Conservation (phyloP, 805 yeast genomes). For the Wickerhamiella bombiphila region DNA sequence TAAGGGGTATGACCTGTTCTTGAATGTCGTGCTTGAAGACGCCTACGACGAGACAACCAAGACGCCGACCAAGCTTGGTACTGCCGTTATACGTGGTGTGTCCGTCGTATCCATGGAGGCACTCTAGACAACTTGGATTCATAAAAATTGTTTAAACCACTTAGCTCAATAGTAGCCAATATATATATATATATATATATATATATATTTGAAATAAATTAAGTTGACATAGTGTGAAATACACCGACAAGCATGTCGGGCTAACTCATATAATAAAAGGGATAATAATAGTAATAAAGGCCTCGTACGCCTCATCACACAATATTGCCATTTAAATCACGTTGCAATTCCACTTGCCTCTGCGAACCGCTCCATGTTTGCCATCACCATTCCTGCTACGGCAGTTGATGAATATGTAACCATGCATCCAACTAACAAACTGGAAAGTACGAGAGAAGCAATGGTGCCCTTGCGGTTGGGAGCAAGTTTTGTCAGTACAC, state of each 20-base stretch:
- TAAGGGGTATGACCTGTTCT: slow-evolving; percentile 70
- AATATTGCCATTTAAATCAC: not conserved
- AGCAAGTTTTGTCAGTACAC: slow-evolving; percentile 44
- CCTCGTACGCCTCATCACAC: no score
- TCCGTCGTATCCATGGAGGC: slow-evolving; percentile 61
- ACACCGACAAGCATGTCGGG: no score
- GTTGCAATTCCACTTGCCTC: not conserved
- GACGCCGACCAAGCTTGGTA: slow-evolving; percentile 44
- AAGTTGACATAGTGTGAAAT: no score
- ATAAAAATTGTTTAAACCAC: no score
- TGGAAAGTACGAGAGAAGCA: slow-evolving; percentile 32
- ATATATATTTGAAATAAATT: no score
- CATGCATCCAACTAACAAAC: slow-evolving; percentile 38
- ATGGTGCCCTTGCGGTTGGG: slow-evolving; percentile 36
- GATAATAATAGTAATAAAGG: no score
- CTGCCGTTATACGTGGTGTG: slow-evolving; percentile 61
- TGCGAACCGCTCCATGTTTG: slow-evolving; percentile 27
- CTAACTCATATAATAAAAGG: no score
- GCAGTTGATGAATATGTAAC: slow-evolving; percentile 43
- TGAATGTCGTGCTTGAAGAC: slow-evolving; percentile 57
- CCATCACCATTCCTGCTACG: slow-evolving; percentile 49
- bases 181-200: no score
- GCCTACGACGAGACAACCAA: slow-evolving; percentile 49
- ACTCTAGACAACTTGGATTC: slow-evolving; percentile 1
- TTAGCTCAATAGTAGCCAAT: no score